Evolutionary conservation across 805 yeast genomes (phyloP).

Genomic region (Ogataea paradorogensis): DNA sequence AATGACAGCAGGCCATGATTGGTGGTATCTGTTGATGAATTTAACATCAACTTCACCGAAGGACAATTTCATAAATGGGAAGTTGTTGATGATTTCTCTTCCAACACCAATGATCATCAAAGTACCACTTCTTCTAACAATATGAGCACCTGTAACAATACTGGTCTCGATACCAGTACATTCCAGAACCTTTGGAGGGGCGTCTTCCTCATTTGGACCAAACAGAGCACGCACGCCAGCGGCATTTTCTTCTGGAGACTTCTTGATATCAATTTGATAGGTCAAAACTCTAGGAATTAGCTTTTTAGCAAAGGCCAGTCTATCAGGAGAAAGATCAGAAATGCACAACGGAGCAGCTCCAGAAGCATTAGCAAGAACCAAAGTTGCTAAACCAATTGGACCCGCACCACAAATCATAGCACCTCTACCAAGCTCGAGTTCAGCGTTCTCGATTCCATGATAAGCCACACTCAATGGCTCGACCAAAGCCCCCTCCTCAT

Average conservation of each 20-base stretch:
- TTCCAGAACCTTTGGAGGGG: slow-evolving; percentile 46
- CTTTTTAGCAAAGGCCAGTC: slow-evolving; percentile 45
- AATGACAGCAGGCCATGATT: slow-evolving; percentile 57
- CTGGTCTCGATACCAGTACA: slow-evolving; percentile 54
- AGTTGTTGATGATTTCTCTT: slow-evolving; percentile 39
- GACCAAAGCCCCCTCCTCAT: slow-evolving; percentile 52
- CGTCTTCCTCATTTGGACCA: slow-evolving; percentile 36
- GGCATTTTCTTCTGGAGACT: slow-evolving; percentile 38
- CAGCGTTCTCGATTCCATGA: slow-evolving; percentile 48
- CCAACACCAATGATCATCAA: slow-evolving; percentile 54
- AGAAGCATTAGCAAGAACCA: slow-evolving; percentile 47
- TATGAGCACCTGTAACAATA: slow-evolving; percentile 45
- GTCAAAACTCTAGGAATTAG: slow-evolving; percentile 46
- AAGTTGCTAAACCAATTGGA: slow-evolving; percentile 53
- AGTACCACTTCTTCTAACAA: slow-evolving; percentile 46
- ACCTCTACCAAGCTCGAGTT: slow-evolving; percentile 46
- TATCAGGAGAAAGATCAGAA: slow-evolving; percentile 44
- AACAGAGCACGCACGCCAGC: slow-evolving; percentile 34
- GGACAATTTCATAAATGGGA: slow-evolving; percentile 55
- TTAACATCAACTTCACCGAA: slow-evolving; percentile 50
- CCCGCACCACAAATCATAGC: slow-evolving; percentile 54
- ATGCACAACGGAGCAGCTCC: slow-evolving; percentile 54
- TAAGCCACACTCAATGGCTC: slow-evolving; percentile 55
- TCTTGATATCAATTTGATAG: slow-evolving; percentile 37
- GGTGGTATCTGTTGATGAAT: slow-evolving; percentile 53